phyloP scores from a whole-genome alignment of 768 basidiomycete genomes.

The Rhizopogon vesiculosus region DNA sequence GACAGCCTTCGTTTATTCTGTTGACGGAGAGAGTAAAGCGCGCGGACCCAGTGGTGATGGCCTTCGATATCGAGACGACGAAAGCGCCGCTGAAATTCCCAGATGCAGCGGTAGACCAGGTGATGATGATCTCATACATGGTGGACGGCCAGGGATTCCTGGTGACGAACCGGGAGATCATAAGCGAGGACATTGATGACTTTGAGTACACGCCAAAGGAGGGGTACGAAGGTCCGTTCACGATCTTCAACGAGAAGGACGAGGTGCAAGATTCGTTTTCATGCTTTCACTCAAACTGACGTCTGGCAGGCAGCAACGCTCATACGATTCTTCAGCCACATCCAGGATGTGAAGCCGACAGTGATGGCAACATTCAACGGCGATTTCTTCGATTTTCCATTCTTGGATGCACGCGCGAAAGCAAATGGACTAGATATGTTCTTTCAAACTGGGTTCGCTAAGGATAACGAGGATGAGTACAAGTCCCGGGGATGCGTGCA shows the following conservation, averaged over 20 bases:
- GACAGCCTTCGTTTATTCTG: constrained; percentile 66
- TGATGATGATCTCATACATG: constrained; percentile 99
- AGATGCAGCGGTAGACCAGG: constrained; percentile 91
- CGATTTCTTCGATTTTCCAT: constrained; percentile 99
- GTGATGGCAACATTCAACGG: constrained; percentile 99
- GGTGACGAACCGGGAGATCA: constrained; percentile 96
- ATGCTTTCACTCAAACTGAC: background rate
- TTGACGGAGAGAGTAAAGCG: constrained; percentile 89
- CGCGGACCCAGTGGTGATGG: constrained; percentile 98
- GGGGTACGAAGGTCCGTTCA: constrained; percentile 96
- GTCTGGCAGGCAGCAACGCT: constrained; percentile 71
- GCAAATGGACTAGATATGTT: constrained; percentile 96
- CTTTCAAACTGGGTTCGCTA: constrained; percentile 87
- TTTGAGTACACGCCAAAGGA: constrained; percentile 99
- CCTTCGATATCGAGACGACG: constrained; percentile 97
- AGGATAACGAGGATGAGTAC: constrained; percentile 91
- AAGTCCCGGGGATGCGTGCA: constrained; percentile 91
- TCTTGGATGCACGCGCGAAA: constrained; percentile 81
- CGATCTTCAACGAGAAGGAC: constrained; percentile 89
- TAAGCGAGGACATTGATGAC: constrained; percentile 95
- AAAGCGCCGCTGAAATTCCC: constrained; percentile 99
- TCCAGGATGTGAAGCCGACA: constrained; percentile 90
- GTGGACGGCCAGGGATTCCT: constrained; percentile 96
- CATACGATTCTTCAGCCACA: constrained; percentile 87
- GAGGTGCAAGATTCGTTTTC: constrained; percentile 50